Percentiles rank a stretch among this genome's conserved stretches.
These are phyloP conservation scores for Spinellus fusiger DNA, from an alignment of 192 early-diverging fungal genomes.

Conservation along the genomic window DNA sequence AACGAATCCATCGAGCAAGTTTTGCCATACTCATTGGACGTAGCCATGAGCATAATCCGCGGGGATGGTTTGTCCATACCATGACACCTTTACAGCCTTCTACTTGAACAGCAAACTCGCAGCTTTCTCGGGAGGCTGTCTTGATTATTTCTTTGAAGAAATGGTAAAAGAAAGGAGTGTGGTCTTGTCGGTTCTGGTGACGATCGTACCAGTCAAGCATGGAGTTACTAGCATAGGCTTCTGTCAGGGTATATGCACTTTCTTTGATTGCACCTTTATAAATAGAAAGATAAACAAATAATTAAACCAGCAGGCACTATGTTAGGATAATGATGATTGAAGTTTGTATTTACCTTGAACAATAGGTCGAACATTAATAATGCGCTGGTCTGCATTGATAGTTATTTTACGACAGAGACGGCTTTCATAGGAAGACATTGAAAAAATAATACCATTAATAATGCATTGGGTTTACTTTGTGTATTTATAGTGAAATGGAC, in stretches of 20 bases:
- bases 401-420: conserved; percentile 24
- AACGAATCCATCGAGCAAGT: conserved; percentile 14
- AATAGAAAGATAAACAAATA: neutral
- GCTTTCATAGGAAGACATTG: neutral
- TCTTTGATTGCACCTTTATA: conserved; percentile 26
- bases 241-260: conserved; percentile 18
- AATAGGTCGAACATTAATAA: conserved; percentile 24
- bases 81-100: conserved; percentile 31
- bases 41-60: conserved; percentile 9
- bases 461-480: neutral
- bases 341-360: conserved; percentile 16
- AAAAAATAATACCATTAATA: neutral
- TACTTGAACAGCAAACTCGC: conserved; percentile 30
- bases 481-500: too few species aligned
- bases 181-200: neutral
- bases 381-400: conserved; percentile 3
- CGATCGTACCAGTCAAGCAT: conserved; percentile 20
- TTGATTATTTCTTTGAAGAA: conserved; percentile 27
- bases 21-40: conserved; percentile 4
- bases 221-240: conserved; percentile 16
- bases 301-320: neutral
- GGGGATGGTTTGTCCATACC: conserved; percentile 17
- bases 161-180: neutral
- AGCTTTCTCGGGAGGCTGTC: conserved; percentile 14
- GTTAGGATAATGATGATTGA: neutral